Percentiles rank a stretch among this genome's conserved stretches.
phyloP scores from a whole-genome alignment of 768 basidiomycete species.

The Lactarius evosmus region DNA sequence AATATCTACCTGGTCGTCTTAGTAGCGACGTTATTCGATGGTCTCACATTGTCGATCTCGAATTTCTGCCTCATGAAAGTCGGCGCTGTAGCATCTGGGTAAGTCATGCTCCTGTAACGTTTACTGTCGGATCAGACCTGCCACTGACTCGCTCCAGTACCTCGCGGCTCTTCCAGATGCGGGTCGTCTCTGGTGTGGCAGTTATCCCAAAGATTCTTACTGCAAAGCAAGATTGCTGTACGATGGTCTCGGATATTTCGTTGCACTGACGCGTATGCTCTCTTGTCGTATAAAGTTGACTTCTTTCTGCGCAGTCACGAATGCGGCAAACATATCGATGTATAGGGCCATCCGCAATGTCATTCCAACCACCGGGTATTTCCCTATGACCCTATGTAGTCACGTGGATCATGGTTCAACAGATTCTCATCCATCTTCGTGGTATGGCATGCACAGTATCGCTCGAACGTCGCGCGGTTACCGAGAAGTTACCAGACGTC shows the following conservation, averaged over 20 bases:
- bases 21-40: slow-evolving; percentile 59
- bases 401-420: slow-evolving; percentile 38
- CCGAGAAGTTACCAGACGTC: slow-evolving; percentile 25
- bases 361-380: slow-evolving; percentile 29
- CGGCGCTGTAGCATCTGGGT: slow-evolving; percentile 38
- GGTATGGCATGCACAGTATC: slow-evolving; percentile 29
- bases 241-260: slow-evolving; percentile 62
- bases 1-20: slow-evolving; percentile 54
- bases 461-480: background rate
- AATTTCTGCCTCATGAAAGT: slow-evolving; percentile 49
- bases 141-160: slow-evolving; percentile 27
- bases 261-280: slow-evolving; percentile 45
- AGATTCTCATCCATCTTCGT: slow-evolving; percentile 36
- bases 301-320: slow-evolving; percentile 26
- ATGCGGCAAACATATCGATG: slow-evolving; percentile 32
- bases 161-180: slow-evolving; percentile 32
- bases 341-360: slow-evolving; percentile 29
- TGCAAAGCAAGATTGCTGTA: slow-evolving; percentile 52
- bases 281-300: background rate
- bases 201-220: background rate
- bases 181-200: slow-evolving; percentile 11
- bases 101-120: slow-evolving; percentile 1
- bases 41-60: slow-evolving; percentile 48
- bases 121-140: background rate
- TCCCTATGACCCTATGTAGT: slow-evolving; percentile 29